Percentiles rank a stretch among this genome's conserved stretches.
These are phyloP conservation scores for Kentomonas sorsogonicus DNA, from an alignment of 208 protist species.

Conservation along the genomic window DNA sequence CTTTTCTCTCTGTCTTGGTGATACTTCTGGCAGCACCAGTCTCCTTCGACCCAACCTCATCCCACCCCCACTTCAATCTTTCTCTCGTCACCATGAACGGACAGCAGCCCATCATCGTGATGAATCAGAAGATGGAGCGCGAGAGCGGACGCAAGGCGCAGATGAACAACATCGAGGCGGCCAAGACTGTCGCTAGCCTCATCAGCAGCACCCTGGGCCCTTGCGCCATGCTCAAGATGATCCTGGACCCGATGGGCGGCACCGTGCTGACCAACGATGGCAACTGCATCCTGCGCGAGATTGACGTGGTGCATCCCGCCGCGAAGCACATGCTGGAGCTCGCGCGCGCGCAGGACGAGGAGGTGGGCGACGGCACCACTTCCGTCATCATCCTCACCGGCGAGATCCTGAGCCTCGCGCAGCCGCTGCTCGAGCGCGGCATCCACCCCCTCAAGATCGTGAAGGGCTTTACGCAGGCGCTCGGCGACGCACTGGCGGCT, in stretches of 20 bases:
- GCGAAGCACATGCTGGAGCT: slow-evolving; percentile 99
- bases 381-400: slow-evolving; percentile 99
- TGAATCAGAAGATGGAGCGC: slow-evolving; percentile 95
- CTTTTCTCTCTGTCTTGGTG: background rate
- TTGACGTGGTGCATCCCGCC: slow-evolving; percentile 99
- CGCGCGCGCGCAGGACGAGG: slow-evolving; percentile 98
- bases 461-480: slow-evolving; percentile 93
- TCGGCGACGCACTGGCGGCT: slow-evolving; percentile 94
- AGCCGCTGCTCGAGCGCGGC: slow-evolving; percentile 97
- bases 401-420: slow-evolving; percentile 96
- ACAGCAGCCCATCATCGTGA: slow-evolving; percentile 87
- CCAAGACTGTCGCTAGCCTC: slow-evolving; percentile 97
- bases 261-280: slow-evolving; percentile 99
- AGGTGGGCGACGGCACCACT: slow-evolving; percentile 99
- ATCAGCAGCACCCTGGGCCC: slow-evolving; percentile 99
- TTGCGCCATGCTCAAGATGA: slow-evolving; percentile 99
- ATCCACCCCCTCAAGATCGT: slow-evolving; percentile 99
- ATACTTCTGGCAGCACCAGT: too few relatives aligned
- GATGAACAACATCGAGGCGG: slow-evolving; percentile 97
- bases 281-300: slow-evolving; percentile 99
- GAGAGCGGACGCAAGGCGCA: slow-evolving; percentile 98
- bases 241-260: slow-evolving; percentile 99
- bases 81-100: slow-evolving; percentile 26
- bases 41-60: background rate
- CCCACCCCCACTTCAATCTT: background rate